Evolutionary conservation across 2,329 filamentous ascomycete species (phyloP).

Genomic region (Mariannaea sp.): DNA sequence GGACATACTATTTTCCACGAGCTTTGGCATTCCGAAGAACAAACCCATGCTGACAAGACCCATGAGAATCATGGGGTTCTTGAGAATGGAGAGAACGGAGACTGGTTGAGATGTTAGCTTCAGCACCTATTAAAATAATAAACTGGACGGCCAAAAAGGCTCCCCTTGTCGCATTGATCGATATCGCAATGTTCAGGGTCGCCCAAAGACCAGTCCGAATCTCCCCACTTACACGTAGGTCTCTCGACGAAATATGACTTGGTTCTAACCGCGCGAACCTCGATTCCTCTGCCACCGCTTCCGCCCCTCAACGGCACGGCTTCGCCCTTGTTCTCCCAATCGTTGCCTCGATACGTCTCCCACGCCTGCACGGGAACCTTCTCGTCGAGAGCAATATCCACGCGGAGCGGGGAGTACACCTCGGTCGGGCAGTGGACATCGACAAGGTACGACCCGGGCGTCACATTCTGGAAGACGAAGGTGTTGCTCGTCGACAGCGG

Average conservation of each 20-base stretch:
- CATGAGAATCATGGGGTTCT: constrained; percentile 97
- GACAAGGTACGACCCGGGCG: constrained; percentile 75
- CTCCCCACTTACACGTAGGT: constrained; percentile 67
- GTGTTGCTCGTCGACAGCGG: constrained; percentile 70
- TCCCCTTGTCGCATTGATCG: not conserved
- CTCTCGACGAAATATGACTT: constrained; percentile 82
- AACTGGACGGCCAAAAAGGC: too few species aligned
- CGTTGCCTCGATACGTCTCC: constrained; percentile 87
- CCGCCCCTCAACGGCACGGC: constrained; percentile 50
- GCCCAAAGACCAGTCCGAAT: not conserved
- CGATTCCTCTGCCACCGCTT: constrained; percentile 53
- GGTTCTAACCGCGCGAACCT: constrained; percentile 62
- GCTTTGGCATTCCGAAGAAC: constrained; percentile 90
- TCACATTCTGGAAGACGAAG: constrained; percentile 77
- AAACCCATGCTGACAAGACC: constrained; percentile 80
- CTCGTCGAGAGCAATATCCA: constrained; percentile 65
- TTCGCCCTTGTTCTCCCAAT: constrained; percentile 87
- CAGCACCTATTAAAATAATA: too few species aligned
- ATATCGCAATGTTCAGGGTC: not conserved
- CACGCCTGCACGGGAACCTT: constrained; percentile 64
- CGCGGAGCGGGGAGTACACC: constrained; percentile 76
- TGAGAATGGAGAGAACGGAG: constrained; percentile 79
- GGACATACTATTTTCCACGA: constrained; percentile 90
- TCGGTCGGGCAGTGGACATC: constrained; percentile 78
- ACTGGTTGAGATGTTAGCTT: constrained; percentile 58